These are phyloP conservation scores for Calocera cornea DNA, from an alignment of 768 basidiomycete species.

Conservation along the genomic window DNA sequence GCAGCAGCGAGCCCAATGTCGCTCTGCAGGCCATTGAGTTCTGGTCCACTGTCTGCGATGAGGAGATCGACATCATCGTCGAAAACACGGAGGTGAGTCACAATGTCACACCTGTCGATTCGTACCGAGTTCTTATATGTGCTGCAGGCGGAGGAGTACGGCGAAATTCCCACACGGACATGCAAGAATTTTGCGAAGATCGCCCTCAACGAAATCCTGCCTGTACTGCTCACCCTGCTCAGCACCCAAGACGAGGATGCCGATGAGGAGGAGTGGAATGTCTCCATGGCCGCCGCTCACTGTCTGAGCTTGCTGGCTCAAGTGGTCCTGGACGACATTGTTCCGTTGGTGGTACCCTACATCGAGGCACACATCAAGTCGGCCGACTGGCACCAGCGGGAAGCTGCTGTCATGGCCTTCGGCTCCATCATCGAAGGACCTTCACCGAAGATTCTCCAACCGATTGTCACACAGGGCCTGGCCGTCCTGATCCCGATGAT, in stretches of 20 bases:
- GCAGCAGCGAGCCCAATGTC: slow-evolving; percentile 77
- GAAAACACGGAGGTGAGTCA: slow-evolving; percentile 74
- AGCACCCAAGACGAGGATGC: slow-evolving; percentile 93
- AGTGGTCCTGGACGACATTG: slow-evolving; percentile 81
- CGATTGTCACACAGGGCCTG: slow-evolving; percentile 86
- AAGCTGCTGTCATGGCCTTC: slow-evolving; percentile 97
- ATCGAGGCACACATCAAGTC: slow-evolving; percentile 92
- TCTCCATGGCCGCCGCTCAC: slow-evolving; percentile 91
- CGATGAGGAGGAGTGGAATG: slow-evolving; percentile 97
- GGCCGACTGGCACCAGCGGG: slow-evolving; percentile 86
- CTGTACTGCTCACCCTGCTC: slow-evolving; percentile 76
- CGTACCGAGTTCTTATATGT: background rate
- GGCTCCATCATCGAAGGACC: slow-evolving; percentile 96
- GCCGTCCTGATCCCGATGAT: slow-evolving; percentile 94
- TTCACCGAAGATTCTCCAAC: slow-evolving; percentile 71
- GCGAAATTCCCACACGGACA: slow-evolving; percentile 71
- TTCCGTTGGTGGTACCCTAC: slow-evolving; percentile 89
- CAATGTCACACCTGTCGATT: background rate
- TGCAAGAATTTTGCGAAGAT: slow-evolving; percentile 88
- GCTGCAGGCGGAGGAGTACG: slow-evolving; percentile 70
- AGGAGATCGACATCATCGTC: slow-evolving; percentile 82
- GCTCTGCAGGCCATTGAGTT: slow-evolving; percentile 96
- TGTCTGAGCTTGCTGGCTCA: slow-evolving; percentile 80
- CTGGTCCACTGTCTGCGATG: slow-evolving; percentile 98
- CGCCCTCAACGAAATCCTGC: slow-evolving; percentile 86